Evolutionary conservation across 306 rosid species (phyloP).

Genomic region (Quercus berberidifolia): DNA sequence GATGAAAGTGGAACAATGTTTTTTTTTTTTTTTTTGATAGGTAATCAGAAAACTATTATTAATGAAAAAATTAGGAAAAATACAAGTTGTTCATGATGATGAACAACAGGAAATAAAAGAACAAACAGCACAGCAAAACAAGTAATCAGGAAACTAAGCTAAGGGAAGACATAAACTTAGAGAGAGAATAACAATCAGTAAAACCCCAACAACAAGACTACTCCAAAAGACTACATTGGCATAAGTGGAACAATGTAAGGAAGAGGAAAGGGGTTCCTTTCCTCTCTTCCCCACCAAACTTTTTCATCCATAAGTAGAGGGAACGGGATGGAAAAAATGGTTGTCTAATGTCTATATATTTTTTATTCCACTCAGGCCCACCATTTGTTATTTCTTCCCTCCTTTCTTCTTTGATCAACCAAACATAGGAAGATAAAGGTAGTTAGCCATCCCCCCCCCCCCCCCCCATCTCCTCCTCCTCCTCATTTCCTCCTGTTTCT

Average conservation of each 20-base stretch:
- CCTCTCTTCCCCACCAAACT: background rate
- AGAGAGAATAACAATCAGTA: too few species aligned
- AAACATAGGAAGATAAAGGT: background rate
- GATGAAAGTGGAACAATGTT: background rate
- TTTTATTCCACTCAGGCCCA: background rate
- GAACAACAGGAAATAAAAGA: too few species aligned
- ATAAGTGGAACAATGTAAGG: background rate
- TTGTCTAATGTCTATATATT: background rate
- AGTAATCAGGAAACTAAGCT: too few species aligned
- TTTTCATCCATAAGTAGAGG: background rate
- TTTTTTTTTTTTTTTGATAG: too few species aligned
- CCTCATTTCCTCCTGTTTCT: background rate
- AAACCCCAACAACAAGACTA: too few species aligned
- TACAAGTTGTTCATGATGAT: too few species aligned
- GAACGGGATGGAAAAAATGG: background rate
- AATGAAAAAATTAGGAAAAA: too few species aligned
- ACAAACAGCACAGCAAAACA: too few species aligned
- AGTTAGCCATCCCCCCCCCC: background rate
- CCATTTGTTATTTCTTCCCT: background rate
- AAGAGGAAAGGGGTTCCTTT: background rate
- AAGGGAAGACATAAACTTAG: too few species aligned
- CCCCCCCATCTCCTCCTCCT: background rate
- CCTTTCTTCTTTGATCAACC: background rate
- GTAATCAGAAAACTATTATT: too few species aligned
- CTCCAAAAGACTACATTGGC: too few species aligned